Base-by-base conservation (phyloP, 78 protist species). In the Dictyostelium brefeldianum region DNA sequence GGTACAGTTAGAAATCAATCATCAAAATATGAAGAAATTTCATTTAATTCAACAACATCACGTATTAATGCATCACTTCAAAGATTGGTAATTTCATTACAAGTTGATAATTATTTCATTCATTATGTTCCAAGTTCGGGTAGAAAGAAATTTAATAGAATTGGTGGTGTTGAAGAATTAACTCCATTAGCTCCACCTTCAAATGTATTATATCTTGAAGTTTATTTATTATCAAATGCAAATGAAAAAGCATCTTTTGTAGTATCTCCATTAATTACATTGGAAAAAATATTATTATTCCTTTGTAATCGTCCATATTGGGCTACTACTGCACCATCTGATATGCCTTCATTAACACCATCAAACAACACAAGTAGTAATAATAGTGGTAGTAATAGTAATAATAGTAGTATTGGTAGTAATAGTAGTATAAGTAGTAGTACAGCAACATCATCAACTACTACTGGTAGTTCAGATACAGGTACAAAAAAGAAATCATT, bases 271-370 rank as follows among this genome's bases (percentile, higher is more conserved):
- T 70, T 83, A 17, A 79, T 91, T 25, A 81, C 90, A 10, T 85
- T 91, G 18, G 95, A 91, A 22, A 80, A 81, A n/a, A 64, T 91
- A 3, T 50, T 91, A 25, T 43, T 77, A n/a, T 77, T 51, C 62
- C 70, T 91, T 25, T 91, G 95, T 54, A 91, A 91, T n/a, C 74
- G 67, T 31, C 89, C 89, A 29, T 91, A 91, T 56, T 91, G 95
- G 95, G 90, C 93, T 2, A n/a, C 36, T 27, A 6, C 75, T 1
- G 18, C 17, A 12, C 20, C 15, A 20, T 18, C 41, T 31, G 47
- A 67, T 31, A 12, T 14, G 10, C 56, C 56, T 4, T 12, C 10
- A 14, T 12, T 51, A 8, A 12, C 10, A 14, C 56, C 56, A 51
- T 4, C 11, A 4, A 36, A 36, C 43, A 36, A 36, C 43, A 36